These are phyloP conservation scores for Alternaria triticimaculans DNA, from an alignment of 2,329 filamentous ascomycete species.

Conservation along the genomic window DNA sequence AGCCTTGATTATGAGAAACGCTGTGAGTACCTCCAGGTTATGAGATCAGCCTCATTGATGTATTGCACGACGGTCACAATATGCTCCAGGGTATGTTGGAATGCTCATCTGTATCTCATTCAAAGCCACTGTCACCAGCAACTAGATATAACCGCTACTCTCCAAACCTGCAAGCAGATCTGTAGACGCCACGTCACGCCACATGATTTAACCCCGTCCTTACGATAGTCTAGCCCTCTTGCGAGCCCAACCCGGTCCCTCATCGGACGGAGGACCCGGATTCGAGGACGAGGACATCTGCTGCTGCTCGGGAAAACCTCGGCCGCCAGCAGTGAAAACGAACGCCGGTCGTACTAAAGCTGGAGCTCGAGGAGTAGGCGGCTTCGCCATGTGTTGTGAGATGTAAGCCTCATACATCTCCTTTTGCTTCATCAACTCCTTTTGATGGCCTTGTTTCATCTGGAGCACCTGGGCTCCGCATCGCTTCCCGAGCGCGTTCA, in stretches of 20 bases:
- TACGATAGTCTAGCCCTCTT: background rate
- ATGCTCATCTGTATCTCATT: background rate
- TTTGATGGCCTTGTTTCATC: background rate
- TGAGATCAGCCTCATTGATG: background rate
- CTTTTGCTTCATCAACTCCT: slow-evolving; percentile 1
- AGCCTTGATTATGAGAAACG: background rate
- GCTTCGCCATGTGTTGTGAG: background rate
- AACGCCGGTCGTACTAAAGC: background rate
- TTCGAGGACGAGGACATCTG: background rate
- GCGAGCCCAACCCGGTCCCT: background rate
- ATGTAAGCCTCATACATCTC: background rate
- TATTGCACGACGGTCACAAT: background rate
- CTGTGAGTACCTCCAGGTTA: background rate
- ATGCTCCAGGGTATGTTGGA: background rate
- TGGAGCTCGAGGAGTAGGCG: background rate
- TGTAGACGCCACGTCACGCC: background rate
- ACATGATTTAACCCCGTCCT: background rate
- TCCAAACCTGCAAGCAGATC: background rate
- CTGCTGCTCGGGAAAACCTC: background rate
- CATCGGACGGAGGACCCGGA: background rate
- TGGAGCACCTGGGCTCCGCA: slow-evolving; percentile 1
- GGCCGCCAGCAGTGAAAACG: background rate
- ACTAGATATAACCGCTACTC: background rate
- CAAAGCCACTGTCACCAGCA: background rate
- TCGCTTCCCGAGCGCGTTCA: background rate